phyloP scores from a whole-genome alignment of 352 stramenopile species.

The Phytophthora gonapodyides region DNA sequence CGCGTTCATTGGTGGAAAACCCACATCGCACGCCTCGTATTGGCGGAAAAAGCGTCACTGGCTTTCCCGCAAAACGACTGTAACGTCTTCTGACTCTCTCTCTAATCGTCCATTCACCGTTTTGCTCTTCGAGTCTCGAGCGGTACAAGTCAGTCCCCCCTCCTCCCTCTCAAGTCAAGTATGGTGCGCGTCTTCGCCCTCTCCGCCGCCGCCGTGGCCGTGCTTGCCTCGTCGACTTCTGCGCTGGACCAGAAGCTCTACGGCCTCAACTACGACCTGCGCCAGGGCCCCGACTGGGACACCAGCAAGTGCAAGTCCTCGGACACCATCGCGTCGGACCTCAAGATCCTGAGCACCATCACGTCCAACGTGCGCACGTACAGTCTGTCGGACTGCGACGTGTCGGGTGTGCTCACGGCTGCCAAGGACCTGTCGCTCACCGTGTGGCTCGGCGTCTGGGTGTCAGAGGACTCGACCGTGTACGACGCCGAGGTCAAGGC shows the following conservation, averaged over 20 bases:
- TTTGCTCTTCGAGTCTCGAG: slow-evolving; percentile 17
- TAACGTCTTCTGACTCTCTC: slow-evolving; percentile 19
- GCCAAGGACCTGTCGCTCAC: slow-evolving; percentile 75
- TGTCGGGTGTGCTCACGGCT: slow-evolving; percentile 61
- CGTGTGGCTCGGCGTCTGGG: slow-evolving; percentile 86
- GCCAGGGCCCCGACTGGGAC: slow-evolving; percentile 80
- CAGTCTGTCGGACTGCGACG: slow-evolving; percentile 78
- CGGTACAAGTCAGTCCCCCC: slow-evolving; percentile 16
- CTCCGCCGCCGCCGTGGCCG: slow-evolving; percentile 30
- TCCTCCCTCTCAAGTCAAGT: slow-evolving; percentile 11
- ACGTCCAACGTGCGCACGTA: slow-evolving; percentile 84
- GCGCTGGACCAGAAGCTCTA: slow-evolving; percentile 79
- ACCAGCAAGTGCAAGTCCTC: slow-evolving; percentile 73
- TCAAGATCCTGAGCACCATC: slow-evolving; percentile 67
- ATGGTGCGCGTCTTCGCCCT: slow-evolving; percentile 38
- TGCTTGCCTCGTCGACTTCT: slow-evolving; percentile 38
- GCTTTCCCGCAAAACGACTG: slow-evolving; percentile 25
- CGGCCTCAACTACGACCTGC: slow-evolving; percentile 86
- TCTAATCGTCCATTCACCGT: slow-evolving; percentile 25
- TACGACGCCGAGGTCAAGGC: slow-evolving; percentile 70
- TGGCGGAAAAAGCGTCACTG: slow-evolving; percentile 7
- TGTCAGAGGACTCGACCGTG: slow-evolving; percentile 62
- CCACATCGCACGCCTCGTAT: not conserved
- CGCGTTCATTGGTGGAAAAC: slow-evolving; percentile 7
- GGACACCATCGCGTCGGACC: slow-evolving; percentile 66